Evolutionary conservation across 768 basidiomycete genomes (phyloP).

Genomic region (Lactarius akahatsu): DNA sequence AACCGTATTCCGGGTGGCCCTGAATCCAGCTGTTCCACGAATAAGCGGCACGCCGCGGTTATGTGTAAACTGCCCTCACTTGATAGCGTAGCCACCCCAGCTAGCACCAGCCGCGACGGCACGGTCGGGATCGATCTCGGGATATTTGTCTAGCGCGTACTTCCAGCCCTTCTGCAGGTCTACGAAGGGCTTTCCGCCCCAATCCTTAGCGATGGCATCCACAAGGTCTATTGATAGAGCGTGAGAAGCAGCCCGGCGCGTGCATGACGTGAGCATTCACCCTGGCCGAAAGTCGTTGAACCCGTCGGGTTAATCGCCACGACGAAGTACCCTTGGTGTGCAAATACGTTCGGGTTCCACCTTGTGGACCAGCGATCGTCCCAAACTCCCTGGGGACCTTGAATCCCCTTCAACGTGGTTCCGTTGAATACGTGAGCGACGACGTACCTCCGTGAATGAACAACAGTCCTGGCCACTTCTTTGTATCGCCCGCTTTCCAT

Average conservation of each 20-base stretch:
- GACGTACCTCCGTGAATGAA: slow-evolving; percentile 75
- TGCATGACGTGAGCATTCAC: slow-evolving; percentile 36
- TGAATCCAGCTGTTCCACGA: slow-evolving; percentile 77
- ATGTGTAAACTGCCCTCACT: slow-evolving; percentile 44
- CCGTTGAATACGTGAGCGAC: background rate
- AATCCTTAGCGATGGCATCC: slow-evolving; percentile 76
- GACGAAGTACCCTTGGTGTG: slow-evolving; percentile 86
- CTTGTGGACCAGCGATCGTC: slow-evolving; percentile 87
- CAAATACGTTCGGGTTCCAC: slow-evolving; percentile 82
- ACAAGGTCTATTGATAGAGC: slow-evolving; percentile 57
- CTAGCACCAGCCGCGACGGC: slow-evolving; percentile 78
- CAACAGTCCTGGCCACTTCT: slow-evolving; percentile 74
- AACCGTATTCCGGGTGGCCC: slow-evolving; percentile 85
- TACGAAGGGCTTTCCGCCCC: slow-evolving; percentile 84
- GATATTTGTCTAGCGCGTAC: slow-evolving; percentile 60
- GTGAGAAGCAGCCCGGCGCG: background rate
- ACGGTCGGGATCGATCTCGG: slow-evolving; percentile 60
- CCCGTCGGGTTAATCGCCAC: slow-evolving; percentile 93
- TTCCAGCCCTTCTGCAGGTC: slow-evolving; percentile 78
- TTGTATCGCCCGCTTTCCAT: slow-evolving; percentile 57
- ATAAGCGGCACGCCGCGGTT: slow-evolving; percentile 11
- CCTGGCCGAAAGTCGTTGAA: slow-evolving; percentile 89
- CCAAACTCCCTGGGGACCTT: slow-evolving; percentile 82
- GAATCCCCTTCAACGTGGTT: slow-evolving; percentile 10
- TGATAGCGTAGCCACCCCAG: slow-evolving; percentile 88